phyloP scores from a whole-genome alignment of 805 yeast genomes.

The Ogataea nakhonphanomensis region DNA sequence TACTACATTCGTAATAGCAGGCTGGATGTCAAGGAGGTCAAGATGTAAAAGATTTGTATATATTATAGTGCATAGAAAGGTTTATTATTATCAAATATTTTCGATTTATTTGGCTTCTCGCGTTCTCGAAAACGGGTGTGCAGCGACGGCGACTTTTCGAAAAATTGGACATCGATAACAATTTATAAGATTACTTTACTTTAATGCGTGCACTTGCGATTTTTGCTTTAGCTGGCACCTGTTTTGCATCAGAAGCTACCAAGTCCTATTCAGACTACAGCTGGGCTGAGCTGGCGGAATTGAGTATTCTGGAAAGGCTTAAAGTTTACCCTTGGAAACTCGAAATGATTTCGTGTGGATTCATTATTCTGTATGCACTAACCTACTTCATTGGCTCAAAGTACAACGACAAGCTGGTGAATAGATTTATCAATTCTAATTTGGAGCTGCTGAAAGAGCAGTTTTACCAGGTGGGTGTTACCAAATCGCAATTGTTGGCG shows the following conservation, averaged over 20 bases:
- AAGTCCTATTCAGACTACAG: constrained; percentile 29
- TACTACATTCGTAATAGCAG: constrained; percentile 82
- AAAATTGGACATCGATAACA: constrained; percentile 9
- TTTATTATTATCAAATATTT: not conserved
- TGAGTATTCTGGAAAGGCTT: constrained; percentile 61
- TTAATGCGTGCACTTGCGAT: constrained; percentile 4
- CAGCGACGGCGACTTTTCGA: constrained; percentile 3
- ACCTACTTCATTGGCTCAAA: constrained; percentile 57
- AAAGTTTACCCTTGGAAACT: constrained; percentile 68
- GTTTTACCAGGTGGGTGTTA: constrained; percentile 75
- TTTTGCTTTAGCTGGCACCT: constrained; percentile 2
- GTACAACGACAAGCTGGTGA: constrained; percentile 56
- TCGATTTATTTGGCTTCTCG: no score
- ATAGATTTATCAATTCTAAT: constrained; percentile 44
- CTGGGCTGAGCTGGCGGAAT: constrained; percentile 50
- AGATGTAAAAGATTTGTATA: constrained; percentile 20
- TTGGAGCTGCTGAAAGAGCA: constrained; percentile 55
- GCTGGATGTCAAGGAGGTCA: constrained; percentile 72
- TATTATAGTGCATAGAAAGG: constrained; percentile 3
- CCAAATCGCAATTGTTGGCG: constrained; percentile 42
- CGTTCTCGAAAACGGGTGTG: not conserved
- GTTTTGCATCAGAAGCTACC: constrained; percentile 9
- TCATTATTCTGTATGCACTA: constrained; percentile 47
- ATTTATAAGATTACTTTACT: not conserved
- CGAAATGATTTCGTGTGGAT: constrained; percentile 55